Conservation (phyloP, 495 filamentous ascomycete species). For the Glonium stellatum region DNA sequence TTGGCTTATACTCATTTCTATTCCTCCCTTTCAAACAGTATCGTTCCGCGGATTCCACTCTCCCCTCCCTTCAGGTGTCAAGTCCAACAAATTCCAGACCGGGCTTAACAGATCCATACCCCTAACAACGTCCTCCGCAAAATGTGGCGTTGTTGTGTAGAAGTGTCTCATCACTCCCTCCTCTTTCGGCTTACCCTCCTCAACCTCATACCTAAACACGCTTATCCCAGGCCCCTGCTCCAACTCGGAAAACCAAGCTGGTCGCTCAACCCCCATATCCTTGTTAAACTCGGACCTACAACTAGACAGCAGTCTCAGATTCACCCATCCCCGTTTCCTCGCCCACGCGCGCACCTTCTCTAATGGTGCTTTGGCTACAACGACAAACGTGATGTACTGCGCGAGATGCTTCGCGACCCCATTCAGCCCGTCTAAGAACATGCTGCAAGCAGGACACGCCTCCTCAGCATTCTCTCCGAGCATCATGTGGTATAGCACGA, state of each 20-base stretch:
- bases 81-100: constrained; percentile 9
- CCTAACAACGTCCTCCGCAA: neutral
- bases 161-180: constrained; percentile 6
- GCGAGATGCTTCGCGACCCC: constrained; percentile 14
- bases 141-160: constrained; percentile 9
- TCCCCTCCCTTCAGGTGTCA: constrained; percentile 11
- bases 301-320: constrained; percentile 14
- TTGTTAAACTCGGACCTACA: constrained; percentile 7
- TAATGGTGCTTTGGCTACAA: constrained; percentile 10
- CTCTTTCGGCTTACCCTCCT: neutral
- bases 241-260: constrained; percentile 1
- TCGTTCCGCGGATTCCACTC: constrained; percentile 1
- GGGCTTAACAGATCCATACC: constrained; percentile 15
- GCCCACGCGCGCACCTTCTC: constrained; percentile 4
- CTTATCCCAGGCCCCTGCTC: constrained; percentile 6
- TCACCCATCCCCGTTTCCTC: constrained; percentile 7
- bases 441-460: constrained; percentile 10
- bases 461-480: constrained; percentile 2
- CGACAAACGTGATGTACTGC: constrained; percentile 8
- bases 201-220: constrained; percentile 16
- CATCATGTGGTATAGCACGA: constrained; percentile 18
- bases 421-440: constrained; percentile 12
- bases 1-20: too few relatives aligned
- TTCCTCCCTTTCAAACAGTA: constrained; percentile 1
- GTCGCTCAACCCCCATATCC: constrained; percentile 10